Conservation (phyloP, 164 flowering plant species). For the Stephania yunnanensis region DNA sequence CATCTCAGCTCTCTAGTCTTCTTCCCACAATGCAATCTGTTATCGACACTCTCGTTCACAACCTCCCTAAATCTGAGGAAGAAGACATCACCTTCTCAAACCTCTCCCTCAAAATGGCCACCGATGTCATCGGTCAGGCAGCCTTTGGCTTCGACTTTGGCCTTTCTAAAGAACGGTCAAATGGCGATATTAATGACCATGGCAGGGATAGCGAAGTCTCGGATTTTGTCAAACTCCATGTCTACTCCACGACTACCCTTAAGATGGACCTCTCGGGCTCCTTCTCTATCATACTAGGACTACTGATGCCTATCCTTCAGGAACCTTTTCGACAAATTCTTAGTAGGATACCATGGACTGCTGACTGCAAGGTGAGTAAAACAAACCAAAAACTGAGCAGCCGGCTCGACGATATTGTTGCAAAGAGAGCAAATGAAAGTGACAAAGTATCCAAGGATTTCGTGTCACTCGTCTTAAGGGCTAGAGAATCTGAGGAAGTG, state of each 20-base stretch:
- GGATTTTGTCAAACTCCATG: slow-evolving; percentile 75
- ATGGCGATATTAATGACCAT: slow-evolving; percentile 5
- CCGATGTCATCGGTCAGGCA: slow-evolving; percentile 87
- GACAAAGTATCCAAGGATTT: slow-evolving; percentile 56
- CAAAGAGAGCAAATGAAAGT: slow-evolving; percentile 39
- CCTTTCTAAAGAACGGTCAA: slow-evolving; percentile 45
- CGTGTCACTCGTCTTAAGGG: slow-evolving; percentile 60
- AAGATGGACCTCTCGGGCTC: slow-evolving; percentile 94
- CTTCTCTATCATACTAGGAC: slow-evolving; percentile 68
- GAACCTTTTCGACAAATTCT: slow-evolving; percentile 76
- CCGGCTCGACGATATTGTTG: slow-evolving; percentile 63
- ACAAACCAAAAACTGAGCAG: slow-evolving; percentile 46
- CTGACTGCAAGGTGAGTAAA: slow-evolving; percentile 61
- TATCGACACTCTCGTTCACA: slow-evolving; percentile 55
- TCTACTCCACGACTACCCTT: slow-evolving; percentile 81
- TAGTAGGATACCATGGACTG: slow-evolving; percentile 70
- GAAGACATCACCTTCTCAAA: slow-evolving; percentile 57
- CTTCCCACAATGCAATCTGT: slow-evolving; percentile 73
- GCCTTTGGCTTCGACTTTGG: slow-evolving; percentile 91
- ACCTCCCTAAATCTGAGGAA: slow-evolving; percentile 29
- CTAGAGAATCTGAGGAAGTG: slow-evolving; percentile 49
- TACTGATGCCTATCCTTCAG: slow-evolving; percentile 74
- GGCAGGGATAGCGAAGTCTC: slow-evolving; percentile 34
- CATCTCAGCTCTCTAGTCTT: slow-evolving; percentile 71
- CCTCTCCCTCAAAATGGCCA: slow-evolving; percentile 66